Conservation (phyloP, 169 alveolate genomes). For the Plasmodium falciparum region DNA sequence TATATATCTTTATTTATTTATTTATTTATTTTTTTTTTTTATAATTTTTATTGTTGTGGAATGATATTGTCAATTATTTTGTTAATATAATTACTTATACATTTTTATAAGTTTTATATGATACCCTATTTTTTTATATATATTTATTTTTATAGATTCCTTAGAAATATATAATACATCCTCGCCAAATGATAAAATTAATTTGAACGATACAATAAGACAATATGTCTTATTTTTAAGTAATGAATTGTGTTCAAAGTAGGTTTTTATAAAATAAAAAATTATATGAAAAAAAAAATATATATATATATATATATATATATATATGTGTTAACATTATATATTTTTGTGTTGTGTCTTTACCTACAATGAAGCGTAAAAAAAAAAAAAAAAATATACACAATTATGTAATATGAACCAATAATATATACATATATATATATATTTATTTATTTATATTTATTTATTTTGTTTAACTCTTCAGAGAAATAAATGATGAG, state of each 20-base stretch:
- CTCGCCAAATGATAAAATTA: constrained; percentile 46
- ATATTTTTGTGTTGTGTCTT: no score
- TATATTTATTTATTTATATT: neutral
- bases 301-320: neutral
- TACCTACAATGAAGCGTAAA: no score
- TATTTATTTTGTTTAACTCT: neutral
- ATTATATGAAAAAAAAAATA: neutral
- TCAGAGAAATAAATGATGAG: constrained; percentile 25
- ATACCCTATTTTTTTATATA: neutral
- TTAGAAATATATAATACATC: constrained; percentile 23
- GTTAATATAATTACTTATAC: no score
- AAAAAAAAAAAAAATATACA: no score
- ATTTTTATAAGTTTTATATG: no score
- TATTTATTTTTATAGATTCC: constrained; percentile 25
- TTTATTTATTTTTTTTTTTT: neutral
- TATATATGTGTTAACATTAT: no score
- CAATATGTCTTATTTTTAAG: constrained; percentile 57
- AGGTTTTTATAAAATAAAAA: neutral
- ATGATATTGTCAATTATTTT: no score
- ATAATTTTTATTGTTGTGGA: no score
- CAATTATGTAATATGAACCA: neutral
- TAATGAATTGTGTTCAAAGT: constrained; percentile 65
- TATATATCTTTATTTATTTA: neutral
- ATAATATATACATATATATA: neutral
- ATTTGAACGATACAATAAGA: constrained; percentile 60